Conservation (phyloP, 2,329 filamentous ascomycete genomes). For the Hymenoscyphus scutula region DNA sequence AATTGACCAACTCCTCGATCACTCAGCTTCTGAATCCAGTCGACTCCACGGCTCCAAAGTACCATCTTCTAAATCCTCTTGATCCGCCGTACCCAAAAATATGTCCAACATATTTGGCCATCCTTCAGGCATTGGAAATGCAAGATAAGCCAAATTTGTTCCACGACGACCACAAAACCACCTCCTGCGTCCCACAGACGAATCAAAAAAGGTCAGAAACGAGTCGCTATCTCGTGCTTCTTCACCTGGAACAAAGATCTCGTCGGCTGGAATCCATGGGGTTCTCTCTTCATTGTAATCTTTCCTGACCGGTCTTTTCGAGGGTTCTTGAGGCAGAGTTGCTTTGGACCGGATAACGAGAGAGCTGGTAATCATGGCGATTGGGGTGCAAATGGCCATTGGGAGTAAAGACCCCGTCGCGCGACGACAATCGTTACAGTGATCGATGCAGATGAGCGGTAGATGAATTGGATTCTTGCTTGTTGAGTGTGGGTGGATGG, state of each 20-base stretch:
- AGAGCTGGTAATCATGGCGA: background rate
- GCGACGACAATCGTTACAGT: constrained; percentile 9
- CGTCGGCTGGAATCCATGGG: too few relatives aligned
- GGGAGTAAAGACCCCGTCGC: background rate
- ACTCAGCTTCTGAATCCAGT: too few relatives aligned
- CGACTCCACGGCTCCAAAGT: too few relatives aligned
- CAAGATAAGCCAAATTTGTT: constrained; percentile 9
- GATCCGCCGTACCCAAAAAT: constrained; percentile 6
- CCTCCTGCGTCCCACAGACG: background rate
- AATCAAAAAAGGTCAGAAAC: constrained; percentile 1
- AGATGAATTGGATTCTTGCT: background rate
- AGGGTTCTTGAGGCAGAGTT: background rate
- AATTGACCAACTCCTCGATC: too few relatives aligned
- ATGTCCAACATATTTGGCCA: constrained; percentile 10
- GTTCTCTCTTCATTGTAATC: too few relatives aligned
- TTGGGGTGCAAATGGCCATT: constrained; percentile 1
- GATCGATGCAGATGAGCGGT: constrained; percentile 5
- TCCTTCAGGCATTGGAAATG: constrained; percentile 1
- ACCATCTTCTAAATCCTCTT: too few relatives aligned
- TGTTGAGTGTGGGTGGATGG: constrained; percentile 1
- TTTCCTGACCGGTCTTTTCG: background rate
- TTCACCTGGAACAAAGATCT: too few relatives aligned
- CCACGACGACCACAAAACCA: constrained; percentile 8
- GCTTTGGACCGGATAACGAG: background rate
- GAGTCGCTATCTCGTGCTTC: too few relatives aligned